phyloP scores from a whole-genome alignment of 106 monocot genomes.

The Iris macrosiphon region DNA sequence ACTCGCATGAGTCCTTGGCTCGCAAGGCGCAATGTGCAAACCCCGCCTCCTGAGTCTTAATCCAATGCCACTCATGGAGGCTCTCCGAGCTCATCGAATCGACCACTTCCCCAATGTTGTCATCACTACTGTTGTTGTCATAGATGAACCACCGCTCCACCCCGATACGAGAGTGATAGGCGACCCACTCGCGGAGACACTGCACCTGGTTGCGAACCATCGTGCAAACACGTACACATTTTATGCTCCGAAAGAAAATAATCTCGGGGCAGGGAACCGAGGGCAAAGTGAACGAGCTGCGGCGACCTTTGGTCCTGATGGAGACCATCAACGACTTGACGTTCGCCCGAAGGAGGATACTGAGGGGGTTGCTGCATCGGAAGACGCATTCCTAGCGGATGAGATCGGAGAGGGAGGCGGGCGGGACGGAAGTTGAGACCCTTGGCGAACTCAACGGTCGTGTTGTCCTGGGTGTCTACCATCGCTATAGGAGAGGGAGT shows the following conservation, averaged over 20 bases:
- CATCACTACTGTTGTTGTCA: conserved; percentile 92
- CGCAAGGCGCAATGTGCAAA: conserved; percentile 88
- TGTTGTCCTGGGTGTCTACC: conserved; percentile 62
- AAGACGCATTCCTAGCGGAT: conserved; percentile 65
- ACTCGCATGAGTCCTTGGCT: conserved; percentile 57
- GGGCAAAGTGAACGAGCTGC: conserved; percentile 41
- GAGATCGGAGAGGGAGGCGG: conserved; percentile 50
- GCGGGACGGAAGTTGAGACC: conserved; percentile 79
- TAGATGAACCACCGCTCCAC: conserved; percentile 90
- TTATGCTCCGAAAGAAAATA: conserved; percentile 3
- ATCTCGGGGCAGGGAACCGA: conserved; percentile 47
- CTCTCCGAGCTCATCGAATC: conserved; percentile 24
- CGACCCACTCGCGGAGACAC: conserved; percentile 83
- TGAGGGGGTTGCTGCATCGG: conserved; percentile 75
- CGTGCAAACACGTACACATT: conserved; percentile 85
- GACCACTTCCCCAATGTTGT: conserved; percentile 33
- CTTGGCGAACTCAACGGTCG: conserved; percentile 87
- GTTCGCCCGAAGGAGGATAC: conserved; percentile 27
- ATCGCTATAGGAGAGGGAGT: conserved; percentile 24
- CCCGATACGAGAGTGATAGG: conserved; percentile 66
- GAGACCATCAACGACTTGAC: conserved; percentile 42
- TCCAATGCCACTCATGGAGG: conserved; percentile 77
- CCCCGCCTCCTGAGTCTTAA: conserved; percentile 93
- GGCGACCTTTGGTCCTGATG: conserved; percentile 44
- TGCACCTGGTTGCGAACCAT: conserved; percentile 95